Conservation (phyloP, 805 yeast species). For the Candida verbasci region DNA sequence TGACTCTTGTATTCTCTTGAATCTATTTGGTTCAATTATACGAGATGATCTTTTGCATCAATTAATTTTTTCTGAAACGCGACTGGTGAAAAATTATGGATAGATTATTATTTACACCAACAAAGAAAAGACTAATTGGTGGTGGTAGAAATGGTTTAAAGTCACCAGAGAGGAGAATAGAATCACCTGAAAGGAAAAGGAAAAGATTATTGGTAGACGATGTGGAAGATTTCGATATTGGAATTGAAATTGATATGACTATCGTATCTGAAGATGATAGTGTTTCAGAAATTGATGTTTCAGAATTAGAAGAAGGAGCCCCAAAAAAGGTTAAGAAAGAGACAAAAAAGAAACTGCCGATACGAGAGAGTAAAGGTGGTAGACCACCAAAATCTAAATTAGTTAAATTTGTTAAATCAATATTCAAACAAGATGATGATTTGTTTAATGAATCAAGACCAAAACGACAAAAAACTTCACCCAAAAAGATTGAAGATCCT, state of each 20-base stretch:
- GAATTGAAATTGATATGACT: constrained; percentile 14
- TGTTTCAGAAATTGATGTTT: neutral
- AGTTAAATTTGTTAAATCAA: constrained; percentile 27
- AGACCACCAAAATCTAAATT: constrained; percentile 24
- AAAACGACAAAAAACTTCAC: neutral
- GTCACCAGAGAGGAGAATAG: constrained; percentile 45
- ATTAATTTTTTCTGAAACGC: too few relatives aligned
- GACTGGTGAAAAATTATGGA: too few relatives aligned
- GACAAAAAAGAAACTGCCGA: constrained; percentile 11
- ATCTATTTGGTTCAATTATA: too few relatives aligned
- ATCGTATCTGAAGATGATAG: neutral
- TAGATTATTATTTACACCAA: constrained; percentile 2
- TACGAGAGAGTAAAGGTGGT: constrained; percentile 12
- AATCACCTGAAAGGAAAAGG: constrained; percentile 39
- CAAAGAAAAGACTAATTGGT: constrained; percentile 38
- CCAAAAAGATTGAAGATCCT: neutral
- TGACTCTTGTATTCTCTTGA: too few relatives aligned
- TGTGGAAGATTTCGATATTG: constrained; percentile 34
- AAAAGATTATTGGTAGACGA: constrained; percentile 47
- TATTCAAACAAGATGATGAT: constrained; percentile 20
- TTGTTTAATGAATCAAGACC: neutral
- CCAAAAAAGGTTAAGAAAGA: constrained; percentile 5
- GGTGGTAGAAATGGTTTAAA: constrained; percentile 39
- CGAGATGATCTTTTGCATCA: too few relatives aligned
- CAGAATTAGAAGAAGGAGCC: constrained; percentile 2